Percentiles rank a stretch among this genome's conserved stretches.
Conservation (phyloP, 2,329 filamentous ascomycete genomes). For the Penicillium rolfsii region DNA sequence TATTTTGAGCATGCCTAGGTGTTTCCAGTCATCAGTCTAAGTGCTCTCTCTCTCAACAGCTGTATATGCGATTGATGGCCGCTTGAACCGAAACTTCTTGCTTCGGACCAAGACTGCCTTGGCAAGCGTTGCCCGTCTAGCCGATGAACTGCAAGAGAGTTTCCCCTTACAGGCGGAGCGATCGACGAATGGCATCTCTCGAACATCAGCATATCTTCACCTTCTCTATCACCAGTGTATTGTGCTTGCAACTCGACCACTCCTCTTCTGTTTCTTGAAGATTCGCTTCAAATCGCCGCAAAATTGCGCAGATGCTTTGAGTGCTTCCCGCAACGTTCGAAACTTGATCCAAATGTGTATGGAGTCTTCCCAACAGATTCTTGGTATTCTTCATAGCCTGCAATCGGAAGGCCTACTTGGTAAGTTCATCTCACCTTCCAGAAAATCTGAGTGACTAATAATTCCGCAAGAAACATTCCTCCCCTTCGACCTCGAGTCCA, state of each 20-base stretch:
- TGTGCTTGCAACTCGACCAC: conserved; percentile 20
- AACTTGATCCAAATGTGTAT: conserved; percentile 48
- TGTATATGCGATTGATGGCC: conserved; percentile 48
- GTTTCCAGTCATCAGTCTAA: neutral
- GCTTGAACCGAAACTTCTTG: conserved; percentile 42
- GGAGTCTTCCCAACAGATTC: conserved; percentile 50
- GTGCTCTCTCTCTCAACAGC: conserved; percentile 28
- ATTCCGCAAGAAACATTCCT: conserved; percentile 56
- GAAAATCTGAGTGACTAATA: no score
- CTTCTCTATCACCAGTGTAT: conserved; percentile 33
- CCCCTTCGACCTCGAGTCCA: conserved; percentile 24
- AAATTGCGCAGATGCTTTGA: conserved; percentile 34
- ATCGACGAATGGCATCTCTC: conserved; percentile 45
- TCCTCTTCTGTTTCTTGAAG: conserved; percentile 47
- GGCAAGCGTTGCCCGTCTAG: conserved; percentile 44
- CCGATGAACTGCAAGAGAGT: conserved; percentile 44
- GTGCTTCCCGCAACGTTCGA: conserved; percentile 43
- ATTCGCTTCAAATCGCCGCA: conserved; percentile 37
- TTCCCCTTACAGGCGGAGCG: conserved; percentile 45
- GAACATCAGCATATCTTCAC: conserved; percentile 48
- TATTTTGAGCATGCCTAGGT: neutral
- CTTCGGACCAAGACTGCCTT: conserved; percentile 47
- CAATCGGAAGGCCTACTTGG: conserved; percentile 54
- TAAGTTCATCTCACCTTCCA: no score
- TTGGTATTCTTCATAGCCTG: conserved; percentile 49